Percentiles rank a stretch among this genome's conserved stretches.
phyloP scores from a whole-genome alignment of 257 asterid genomes.

The Solanum clarkiae region DNA sequence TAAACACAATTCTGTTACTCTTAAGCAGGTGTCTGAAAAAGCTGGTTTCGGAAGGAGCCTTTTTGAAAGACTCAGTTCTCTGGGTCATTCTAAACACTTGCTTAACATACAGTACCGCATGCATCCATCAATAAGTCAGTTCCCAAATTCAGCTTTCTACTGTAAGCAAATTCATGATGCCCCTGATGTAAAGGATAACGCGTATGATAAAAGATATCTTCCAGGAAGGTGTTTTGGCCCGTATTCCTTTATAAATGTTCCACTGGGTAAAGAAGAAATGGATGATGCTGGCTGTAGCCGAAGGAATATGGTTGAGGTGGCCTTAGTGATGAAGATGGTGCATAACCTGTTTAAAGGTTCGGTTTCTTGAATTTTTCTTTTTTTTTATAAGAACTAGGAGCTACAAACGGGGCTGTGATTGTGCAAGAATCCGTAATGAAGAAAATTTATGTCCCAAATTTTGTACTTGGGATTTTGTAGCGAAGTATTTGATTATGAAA shows the following conservation, averaged over 20 bases:
- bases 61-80: constrained; percentile 1
- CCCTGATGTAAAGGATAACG: neutral
- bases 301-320: constrained; percentile 66
- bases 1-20: neutral
- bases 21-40: neutral
- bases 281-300: constrained; percentile 32
- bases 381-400: neutral
- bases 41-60: constrained; percentile 4
- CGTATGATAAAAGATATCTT: constrained; percentile 14
- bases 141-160: constrained; percentile 6
- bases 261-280: constrained; percentile 34
- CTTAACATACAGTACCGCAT: constrained; percentile 7
- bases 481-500: neutral
- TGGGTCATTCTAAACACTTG: constrained; percentile 1
- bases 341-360: constrained; percentile 42
- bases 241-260: constrained; percentile 45
- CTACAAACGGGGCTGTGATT: neutral
- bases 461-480: neutral
- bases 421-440: neutral
- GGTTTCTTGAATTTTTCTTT: neutral
- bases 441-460: neutral
- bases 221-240: constrained; percentile 45
- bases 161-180: neutral
- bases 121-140: constrained; percentile 3
- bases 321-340: constrained; percentile 30